Evolutionary conservation across 164 flowering plant species (phyloP).

Genomic region (Aristolochia californica): DNA sequence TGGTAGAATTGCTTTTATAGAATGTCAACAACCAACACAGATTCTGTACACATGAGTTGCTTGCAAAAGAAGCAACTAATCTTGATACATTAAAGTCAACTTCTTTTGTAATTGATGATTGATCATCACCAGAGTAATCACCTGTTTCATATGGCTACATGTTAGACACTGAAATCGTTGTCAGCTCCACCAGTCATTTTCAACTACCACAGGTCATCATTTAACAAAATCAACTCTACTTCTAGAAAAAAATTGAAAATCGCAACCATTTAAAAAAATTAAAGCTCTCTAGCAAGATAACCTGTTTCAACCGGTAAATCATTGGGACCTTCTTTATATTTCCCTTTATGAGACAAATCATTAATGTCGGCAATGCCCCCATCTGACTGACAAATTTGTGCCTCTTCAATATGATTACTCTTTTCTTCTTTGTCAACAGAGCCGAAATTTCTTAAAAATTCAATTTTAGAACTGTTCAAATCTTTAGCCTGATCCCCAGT

Average conservation of each 20-base stretch:
- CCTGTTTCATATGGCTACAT: slow-evolving; percentile 23
- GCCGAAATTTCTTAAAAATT: slow-evolving; percentile 8
- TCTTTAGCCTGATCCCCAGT: slow-evolving; percentile 19
- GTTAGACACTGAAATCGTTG: slow-evolving; percentile 8
- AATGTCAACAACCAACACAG: slow-evolving; percentile 91
- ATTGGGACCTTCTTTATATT: slow-evolving; percentile 7
- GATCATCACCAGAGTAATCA: slow-evolving; percentile 65
- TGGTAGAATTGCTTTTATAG: slow-evolving; percentile 61
- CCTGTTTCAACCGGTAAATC: neutral
- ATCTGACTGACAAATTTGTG: slow-evolving; percentile 12
- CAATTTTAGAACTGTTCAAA: slow-evolving; percentile 5
- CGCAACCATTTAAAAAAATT: too few relatives aligned
- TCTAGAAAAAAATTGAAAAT: too few relatives aligned
- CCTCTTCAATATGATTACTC: slow-evolving; percentile 18
- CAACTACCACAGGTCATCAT: too few relatives aligned
- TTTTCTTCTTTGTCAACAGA: slow-evolving; percentile 22
- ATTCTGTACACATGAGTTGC: slow-evolving; percentile 50
- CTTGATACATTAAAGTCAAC: slow-evolving; percentile 73
- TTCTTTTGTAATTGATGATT: slow-evolving; percentile 34
- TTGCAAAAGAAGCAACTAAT: slow-evolving; percentile 58
- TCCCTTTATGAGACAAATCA: slow-evolving; percentile 15
- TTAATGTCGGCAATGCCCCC: slow-evolving; percentile 11
- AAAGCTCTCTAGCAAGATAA: too few relatives aligned
- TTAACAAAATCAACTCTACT: too few relatives aligned
- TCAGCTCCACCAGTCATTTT: neutral